A percentile compares a stretch with the other conserved stretches of the same genome.
These are phyloP conservation scores for Chloropicon primus DNA, from an alignment of 139 green algal species.

Conservation along the genomic window DNA sequence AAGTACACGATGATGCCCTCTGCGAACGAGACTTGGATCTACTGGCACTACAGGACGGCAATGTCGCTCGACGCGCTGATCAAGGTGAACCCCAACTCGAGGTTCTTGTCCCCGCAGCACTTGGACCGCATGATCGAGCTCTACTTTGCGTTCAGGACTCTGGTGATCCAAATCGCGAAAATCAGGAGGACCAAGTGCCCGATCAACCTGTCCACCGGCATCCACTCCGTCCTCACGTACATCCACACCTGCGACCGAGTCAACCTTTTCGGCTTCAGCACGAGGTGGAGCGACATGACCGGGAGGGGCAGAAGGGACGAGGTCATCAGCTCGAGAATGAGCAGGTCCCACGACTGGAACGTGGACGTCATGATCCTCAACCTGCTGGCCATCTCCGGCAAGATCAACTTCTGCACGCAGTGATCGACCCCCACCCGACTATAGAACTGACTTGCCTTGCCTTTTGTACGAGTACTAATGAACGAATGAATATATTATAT, in stretches of 20 bases:
- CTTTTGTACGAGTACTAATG: too few species aligned
- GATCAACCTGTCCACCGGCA: conserved; percentile 5
- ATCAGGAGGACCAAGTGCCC: neutral
- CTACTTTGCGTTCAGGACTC: neutral
- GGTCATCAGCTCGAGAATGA: conserved; percentile 2
- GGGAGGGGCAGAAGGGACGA: conserved; percentile 2
- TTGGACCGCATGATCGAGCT: neutral
- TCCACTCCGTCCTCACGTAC: conserved; percentile 7
- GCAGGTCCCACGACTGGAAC: conserved; percentile 9
- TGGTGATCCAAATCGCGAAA: neutral
- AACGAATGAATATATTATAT: neutral
- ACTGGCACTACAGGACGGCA: neutral
- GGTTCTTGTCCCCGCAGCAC: neutral
- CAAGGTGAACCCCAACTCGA: neutral
- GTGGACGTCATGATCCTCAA: conserved; percentile 12
- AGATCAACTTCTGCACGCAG: conserved; percentile 8
- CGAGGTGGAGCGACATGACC: neutral
- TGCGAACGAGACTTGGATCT: neutral
- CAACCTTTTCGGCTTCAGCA: conserved; percentile 11
- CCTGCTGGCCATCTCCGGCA: conserved; percentile 3
- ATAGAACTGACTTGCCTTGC: too few species aligned
- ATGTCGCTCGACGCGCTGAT: neutral
- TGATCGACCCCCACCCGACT: too few species aligned
- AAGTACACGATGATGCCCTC: neutral
- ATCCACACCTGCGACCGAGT: conserved; percentile 1